Conservation (phyloP, 2,329 filamentous ascomycete species). For the Ophiostoma novo-ulmi region DNA sequence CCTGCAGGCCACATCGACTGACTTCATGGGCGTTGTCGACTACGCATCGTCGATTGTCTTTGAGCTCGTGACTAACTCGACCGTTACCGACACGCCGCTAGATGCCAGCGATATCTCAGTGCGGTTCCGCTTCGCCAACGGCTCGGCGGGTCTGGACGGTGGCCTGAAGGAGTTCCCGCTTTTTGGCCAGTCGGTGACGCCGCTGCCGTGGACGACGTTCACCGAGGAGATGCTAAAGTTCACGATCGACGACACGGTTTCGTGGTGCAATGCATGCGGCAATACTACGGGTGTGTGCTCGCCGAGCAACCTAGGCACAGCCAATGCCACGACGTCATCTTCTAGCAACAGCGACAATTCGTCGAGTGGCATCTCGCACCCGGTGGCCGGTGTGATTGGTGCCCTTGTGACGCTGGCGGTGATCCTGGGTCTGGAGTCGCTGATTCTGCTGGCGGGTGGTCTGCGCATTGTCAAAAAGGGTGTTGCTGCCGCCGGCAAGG, state of each 20-base stretch:
- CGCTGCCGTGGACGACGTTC: constrained; percentile 67
- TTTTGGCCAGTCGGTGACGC: constrained; percentile 52
- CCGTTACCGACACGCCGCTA: constrained; percentile 33
- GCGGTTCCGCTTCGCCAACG: constrained; percentile 59
- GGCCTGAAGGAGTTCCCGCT: constrained; percentile 47
- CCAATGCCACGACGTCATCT: constrained; percentile 28
- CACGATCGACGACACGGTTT: constrained; percentile 55
- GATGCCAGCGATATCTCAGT: constrained; percentile 46
- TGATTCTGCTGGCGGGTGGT: constrained; percentile 42
- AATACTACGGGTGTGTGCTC: constrained; percentile 65
- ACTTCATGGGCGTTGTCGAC: constrained; percentile 75
- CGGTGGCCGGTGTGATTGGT: constrained; percentile 77
- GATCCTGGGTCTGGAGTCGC: constrained; percentile 43
- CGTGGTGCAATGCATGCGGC: constrained; percentile 74
- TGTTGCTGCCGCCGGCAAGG: constrained; percentile 24
- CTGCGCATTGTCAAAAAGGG: constrained; percentile 46
- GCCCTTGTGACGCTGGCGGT: constrained; percentile 58
- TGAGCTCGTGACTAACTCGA: constrained; percentile 60
- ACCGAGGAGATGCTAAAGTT: constrained; percentile 58
- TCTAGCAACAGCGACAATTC: constrained; percentile 27
- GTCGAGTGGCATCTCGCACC: constrained; percentile 53
- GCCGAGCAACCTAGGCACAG: constrained; percentile 30
- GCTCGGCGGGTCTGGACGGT: constrained; percentile 50
- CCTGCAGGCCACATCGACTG: constrained; percentile 45
- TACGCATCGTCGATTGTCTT: constrained; percentile 80